Evolutionary conservation across 306 rosid genomes (phyloP).

Genomic region (Heteromeles arbutifolia): DNA sequence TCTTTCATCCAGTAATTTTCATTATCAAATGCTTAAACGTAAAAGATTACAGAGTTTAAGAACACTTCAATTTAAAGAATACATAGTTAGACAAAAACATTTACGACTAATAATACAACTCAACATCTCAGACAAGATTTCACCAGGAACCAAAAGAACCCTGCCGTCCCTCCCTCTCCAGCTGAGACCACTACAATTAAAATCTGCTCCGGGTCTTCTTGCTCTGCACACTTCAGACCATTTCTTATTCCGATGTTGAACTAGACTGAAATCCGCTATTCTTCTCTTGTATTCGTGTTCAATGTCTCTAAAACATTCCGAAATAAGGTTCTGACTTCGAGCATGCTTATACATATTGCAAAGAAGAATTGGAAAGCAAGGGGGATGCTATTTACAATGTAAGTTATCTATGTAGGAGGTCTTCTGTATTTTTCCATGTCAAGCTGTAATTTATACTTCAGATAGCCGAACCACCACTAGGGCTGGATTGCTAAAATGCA

Average conservation of each 20-base stretch:
- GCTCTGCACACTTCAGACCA: background rate
- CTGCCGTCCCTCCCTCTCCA: constrained; percentile 6
- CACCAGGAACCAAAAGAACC: constrained; percentile 18
- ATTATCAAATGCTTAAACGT: background rate
- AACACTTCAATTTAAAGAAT: background rate
- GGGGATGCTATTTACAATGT: background rate
- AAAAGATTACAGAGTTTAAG: background rate
- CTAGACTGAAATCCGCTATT: background rate
- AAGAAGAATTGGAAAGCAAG: background rate
- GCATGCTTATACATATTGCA: background rate
- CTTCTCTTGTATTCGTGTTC: background rate
- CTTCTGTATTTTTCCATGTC: background rate
- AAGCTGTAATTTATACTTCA: constrained; percentile 11
- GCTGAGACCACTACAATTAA: background rate
- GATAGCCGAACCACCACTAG: background rate
- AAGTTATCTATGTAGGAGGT: background rate
- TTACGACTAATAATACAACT: background rate
- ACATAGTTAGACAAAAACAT: background rate
- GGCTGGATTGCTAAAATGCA: constrained; percentile 11
- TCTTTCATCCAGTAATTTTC: background rate
- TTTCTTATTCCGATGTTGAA: background rate
- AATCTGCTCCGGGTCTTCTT: background rate
- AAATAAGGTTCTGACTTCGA: background rate
- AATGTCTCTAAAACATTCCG: background rate
- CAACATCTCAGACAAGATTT: constrained; percentile 1